These are phyloP conservation scores for Verticillium nonalfalfae DNA, from an alignment of 2,329 filamentous ascomycete species.

Conservation along the genomic window DNA sequence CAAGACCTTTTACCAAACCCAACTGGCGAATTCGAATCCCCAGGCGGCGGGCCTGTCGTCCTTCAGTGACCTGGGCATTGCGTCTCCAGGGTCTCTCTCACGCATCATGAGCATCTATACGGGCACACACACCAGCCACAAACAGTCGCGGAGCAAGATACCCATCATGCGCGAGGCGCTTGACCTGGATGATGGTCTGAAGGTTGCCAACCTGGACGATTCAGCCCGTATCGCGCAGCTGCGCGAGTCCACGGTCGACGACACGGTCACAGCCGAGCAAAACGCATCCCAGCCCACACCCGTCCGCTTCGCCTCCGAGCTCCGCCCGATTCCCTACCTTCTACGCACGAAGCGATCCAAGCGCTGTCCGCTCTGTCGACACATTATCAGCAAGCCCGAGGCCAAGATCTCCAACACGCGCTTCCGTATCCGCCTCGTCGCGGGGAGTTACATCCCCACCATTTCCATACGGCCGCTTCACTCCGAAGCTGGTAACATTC, in stretches of 20 bases:
- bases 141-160: constrained; percentile 58
- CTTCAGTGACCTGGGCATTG: constrained; percentile 49
- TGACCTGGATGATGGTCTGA: constrained; percentile 64
- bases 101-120: constrained; percentile 92
- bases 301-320: constrained; percentile 61
- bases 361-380: constrained; percentile 84
- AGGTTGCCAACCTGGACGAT: constrained; percentile 56
- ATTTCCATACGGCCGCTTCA: constrained; percentile 64
- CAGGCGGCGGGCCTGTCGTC: constrained; percentile 37
- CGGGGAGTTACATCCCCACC: constrained; percentile 79
- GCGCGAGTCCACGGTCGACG: constrained; percentile 54
- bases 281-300: constrained; percentile 43
- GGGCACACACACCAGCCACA: constrained; percentile 56
- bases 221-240: constrained; percentile 54
- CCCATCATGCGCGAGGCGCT: constrained; percentile 70
- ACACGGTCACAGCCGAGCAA: constrained; percentile 47
- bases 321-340: constrained; percentile 76
- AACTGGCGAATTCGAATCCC: constrained; percentile 58
- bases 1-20: constrained; percentile 73
- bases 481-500: constrained; percentile 18
- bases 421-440: constrained; percentile 88
- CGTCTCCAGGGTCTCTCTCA: constrained; percentile 74
- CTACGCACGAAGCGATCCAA: constrained; percentile 91
- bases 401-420: constrained; percentile 81
- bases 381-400: constrained; percentile 93